Percentiles rank a stretch among this genome's conserved stretches.
Evolutionary conservation across 768 basidiomycete species (phyloP).

Genomic region (Boletus barrowsii): DNA sequence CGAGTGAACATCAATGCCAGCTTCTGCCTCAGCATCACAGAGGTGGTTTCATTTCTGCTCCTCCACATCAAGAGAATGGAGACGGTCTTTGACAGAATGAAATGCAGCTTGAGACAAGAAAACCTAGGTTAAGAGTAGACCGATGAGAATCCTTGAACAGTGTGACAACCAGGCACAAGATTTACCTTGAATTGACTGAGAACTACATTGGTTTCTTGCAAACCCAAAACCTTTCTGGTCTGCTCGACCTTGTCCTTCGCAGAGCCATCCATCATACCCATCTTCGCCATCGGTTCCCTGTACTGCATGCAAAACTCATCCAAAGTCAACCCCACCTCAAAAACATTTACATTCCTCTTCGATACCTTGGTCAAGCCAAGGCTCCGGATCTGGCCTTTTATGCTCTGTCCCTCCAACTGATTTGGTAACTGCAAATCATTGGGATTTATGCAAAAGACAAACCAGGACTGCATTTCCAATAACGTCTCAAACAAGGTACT

Average conservation of each 20-base stretch:
- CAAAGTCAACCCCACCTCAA: no score
- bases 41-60: slow-evolving; percentile 81
- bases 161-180: background rate
- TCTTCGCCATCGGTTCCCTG: slow-evolving; percentile 53
- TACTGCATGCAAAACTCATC: no score
- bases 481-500: slow-evolving; percentile 77
- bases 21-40: slow-evolving; percentile 72
- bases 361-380: no score
- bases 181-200: slow-evolving; percentile 80
- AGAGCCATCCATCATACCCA: slow-evolving; percentile 58
- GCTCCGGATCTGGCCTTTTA: no score
- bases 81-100: slow-evolving; percentile 82
- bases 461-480: slow-evolving; percentile 88
- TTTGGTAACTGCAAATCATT: no score
- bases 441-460: slow-evolving; percentile 88
- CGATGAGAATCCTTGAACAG: slow-evolving; percentile 1
- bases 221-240: slow-evolving; percentile 50
- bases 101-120: slow-evolving; percentile 86
- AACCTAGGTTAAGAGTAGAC: slow-evolving; percentile 49
- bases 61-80: slow-evolving; percentile 80
- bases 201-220: slow-evolving; percentile 71
- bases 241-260: slow-evolving; percentile 60
- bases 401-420: no score
- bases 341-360: slow-evolving; percentile 66
- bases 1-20: slow-evolving; percentile 57